Percentiles rank a stretch among this genome's conserved stretches.
Evolutionary conservation across 192 early-diverging fungal genomes (phyloP).

Genomic region (Neocallimastix lanati): DNA sequence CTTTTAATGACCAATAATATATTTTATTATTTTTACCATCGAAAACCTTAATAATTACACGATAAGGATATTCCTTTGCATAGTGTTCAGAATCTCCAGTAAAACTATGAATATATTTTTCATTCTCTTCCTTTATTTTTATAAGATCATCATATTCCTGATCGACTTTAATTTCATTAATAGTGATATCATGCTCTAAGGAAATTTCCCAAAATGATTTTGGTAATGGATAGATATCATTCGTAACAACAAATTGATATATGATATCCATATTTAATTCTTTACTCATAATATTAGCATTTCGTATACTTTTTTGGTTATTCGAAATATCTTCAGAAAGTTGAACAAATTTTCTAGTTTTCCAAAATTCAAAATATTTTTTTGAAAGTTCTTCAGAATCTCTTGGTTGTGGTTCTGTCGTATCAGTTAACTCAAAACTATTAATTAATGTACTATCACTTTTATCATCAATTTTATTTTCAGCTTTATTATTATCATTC

Average conservation of each 20-base stretch:
- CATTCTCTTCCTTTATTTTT: not conserved
- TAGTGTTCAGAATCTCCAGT: not conserved
- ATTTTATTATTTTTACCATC: not conserved
- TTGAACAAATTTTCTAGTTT: slow-evolving; percentile 8
- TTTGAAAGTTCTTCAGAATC: slow-evolving; percentile 1
- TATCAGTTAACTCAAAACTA: slow-evolving; percentile 14
- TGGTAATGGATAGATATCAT: not conserved
- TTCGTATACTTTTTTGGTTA: slow-evolving; percentile 44
- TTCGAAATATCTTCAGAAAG: not conserved
- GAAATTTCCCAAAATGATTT: slow-evolving; percentile 19
- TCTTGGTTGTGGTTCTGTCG: slow-evolving; percentile 17
- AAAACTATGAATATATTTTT: not conserved
- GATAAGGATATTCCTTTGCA: not conserved
- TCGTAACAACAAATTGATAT: slow-evolving; percentile 58
- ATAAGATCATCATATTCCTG: not conserved
- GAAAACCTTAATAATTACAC: not conserved
- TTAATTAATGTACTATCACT: slow-evolving; percentile 7
- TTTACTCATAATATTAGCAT: slow-evolving; percentile 74
- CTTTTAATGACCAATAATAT: not conserved
- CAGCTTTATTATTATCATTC: not conserved
- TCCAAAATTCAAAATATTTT: slow-evolving; percentile 7
- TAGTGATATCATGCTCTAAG: not conserved
- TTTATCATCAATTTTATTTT: not conserved
- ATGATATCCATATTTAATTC: slow-evolving; percentile 64
- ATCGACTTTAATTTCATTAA: not conserved